Conservation (phyloP, 495 filamentous ascomycete genomes). For the Letharia columbiana region DNA sequence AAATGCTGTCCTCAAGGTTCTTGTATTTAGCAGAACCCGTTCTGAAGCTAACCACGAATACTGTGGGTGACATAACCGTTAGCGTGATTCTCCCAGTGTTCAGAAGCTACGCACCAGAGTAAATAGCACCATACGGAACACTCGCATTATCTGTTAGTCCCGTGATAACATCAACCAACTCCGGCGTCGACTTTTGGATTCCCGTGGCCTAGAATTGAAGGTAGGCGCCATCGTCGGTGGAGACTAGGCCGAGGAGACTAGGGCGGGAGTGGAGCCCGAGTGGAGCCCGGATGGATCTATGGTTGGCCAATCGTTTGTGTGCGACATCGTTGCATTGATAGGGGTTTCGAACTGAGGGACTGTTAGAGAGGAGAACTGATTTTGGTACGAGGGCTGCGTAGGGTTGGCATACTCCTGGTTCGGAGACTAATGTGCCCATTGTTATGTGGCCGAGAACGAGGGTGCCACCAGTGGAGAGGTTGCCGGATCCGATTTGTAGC, state of each 20-base stretch:
- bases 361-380: background rate
- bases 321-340: constrained; percentile 1
- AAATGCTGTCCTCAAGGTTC: constrained; percentile 4
- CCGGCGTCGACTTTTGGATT: background rate
- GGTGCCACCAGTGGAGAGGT: constrained; percentile 4
- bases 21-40: constrained; percentile 1
- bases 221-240: constrained; percentile 5
- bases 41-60: constrained; percentile 5
- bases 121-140: background rate
- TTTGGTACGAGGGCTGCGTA: background rate
- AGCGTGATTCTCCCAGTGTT: background rate
- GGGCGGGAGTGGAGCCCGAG: background rate
- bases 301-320: constrained; percentile 6
- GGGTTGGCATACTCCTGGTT: background rate
- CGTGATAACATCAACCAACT: background rate
- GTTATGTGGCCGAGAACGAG: background rate
- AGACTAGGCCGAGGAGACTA: background rate
- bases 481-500: background rate
- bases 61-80: background rate
- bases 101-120: background rate
- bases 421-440: background rate
- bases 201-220: constrained; percentile 3
- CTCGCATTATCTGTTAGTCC: background rate
- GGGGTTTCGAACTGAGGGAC: constrained; percentile 8
- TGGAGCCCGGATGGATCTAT: background rate